Percentiles rank a stretch among this genome's conserved stretches.
Conservation (phyloP, 768 basidiomycete genomes). For the Pleurotus tuoliensis region DNA sequence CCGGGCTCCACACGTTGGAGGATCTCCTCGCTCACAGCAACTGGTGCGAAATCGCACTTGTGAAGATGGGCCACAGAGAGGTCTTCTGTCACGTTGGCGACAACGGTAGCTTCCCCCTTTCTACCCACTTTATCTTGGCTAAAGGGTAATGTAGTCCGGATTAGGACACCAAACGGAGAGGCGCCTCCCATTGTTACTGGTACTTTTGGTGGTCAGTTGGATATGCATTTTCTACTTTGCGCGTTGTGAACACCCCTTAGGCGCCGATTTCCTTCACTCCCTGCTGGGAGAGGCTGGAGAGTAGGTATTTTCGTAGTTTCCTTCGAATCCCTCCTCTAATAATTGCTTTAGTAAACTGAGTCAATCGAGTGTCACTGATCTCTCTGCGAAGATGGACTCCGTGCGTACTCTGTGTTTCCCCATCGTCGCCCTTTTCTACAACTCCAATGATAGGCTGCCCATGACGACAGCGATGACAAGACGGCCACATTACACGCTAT, state of each 20-base stretch:
- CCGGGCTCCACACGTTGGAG: constrained; percentile 64
- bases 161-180: constrained; percentile 51
- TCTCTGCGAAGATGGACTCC: constrained; percentile 46
- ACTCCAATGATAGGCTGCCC: constrained; percentile 20
- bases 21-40: constrained; percentile 78
- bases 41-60: constrained; percentile 73
- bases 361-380: constrained; percentile 58
- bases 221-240: neutral
- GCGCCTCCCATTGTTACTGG: constrained; percentile 66
- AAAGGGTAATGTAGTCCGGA: constrained; percentile 27
- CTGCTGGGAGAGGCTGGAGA: constrained; percentile 64
- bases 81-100: constrained; percentile 83
- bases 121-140: neutral
- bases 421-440: neutral
- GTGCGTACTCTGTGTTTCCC: constrained; percentile 12
- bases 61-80: constrained; percentile 62
- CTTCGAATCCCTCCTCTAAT: neutral
- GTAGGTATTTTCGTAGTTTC: constrained; percentile 25
- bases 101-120: constrained; percentile 27
- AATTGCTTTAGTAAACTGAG: constrained; percentile 42
- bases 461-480: constrained; percentile 29
- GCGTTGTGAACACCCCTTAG: constrained; percentile 11
- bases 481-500: constrained; percentile 37
- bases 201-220: constrained; percentile 50
- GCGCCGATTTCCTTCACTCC: constrained; percentile 63